A percentile compares a stretch with the other conserved stretches of the same genome.
These are phyloP conservation scores for Curvularia sp. DNA, from an alignment of 2,329 filamentous ascomycete genomes.

Conservation along the genomic window DNA sequence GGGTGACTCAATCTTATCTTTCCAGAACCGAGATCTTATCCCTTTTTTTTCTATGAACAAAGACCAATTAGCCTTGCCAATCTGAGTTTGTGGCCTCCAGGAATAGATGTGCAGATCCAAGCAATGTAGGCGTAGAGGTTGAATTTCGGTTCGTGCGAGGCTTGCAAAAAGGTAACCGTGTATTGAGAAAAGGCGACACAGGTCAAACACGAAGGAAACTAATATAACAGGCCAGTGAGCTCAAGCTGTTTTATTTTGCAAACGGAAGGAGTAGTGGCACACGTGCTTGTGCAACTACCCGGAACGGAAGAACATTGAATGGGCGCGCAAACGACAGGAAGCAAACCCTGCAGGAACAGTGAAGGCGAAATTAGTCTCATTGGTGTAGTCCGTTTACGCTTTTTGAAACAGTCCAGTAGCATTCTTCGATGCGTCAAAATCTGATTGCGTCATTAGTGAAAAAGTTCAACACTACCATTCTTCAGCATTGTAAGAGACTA, in stretches of 20 bases:
- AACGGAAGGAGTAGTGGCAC: conserved; percentile 1
- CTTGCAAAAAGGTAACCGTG: background rate
- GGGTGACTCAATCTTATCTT: background rate
- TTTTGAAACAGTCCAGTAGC: background rate
- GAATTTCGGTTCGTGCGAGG: background rate
- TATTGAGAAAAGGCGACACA: background rate
- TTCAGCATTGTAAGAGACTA: background rate
- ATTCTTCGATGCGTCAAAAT: background rate
- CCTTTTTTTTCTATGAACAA: background rate
- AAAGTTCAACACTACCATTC: background rate
- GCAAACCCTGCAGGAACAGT: background rate
- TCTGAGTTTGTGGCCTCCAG: too few relatives aligned
- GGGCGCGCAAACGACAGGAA: background rate
- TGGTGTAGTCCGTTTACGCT: background rate
- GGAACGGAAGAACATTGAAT: background rate
- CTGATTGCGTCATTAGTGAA: background rate
- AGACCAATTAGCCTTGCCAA: background rate
- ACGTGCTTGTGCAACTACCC: background rate
- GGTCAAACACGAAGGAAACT: background rate
- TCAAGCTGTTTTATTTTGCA: conserved; percentile 4
- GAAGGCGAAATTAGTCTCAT: background rate
- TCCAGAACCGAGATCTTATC: background rate
- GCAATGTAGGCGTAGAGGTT: background rate
- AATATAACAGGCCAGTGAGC: background rate
- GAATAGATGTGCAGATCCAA: background rate